Conservation (phyloP, 2,329 filamentous ascomycete genomes). For the Zymoseptoria pseudotritici region DNA sequence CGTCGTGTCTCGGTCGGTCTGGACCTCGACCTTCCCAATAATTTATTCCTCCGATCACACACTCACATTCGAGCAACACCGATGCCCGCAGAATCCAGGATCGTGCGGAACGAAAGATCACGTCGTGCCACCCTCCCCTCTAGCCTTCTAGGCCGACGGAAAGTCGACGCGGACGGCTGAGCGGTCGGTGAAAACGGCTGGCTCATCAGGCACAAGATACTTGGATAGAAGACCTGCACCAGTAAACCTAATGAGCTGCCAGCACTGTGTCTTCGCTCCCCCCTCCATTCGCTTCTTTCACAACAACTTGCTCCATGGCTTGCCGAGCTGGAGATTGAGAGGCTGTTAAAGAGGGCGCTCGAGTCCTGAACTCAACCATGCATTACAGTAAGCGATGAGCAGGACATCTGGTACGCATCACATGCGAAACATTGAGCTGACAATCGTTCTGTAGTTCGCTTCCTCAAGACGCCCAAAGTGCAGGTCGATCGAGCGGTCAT, state of each 20-base stretch:
- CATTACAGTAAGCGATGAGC: conserved; percentile 2
- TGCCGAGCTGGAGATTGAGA: background rate
- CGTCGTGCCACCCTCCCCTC: background rate
- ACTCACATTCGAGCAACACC: background rate
- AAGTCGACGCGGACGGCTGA: background rate
- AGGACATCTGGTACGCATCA: no score
- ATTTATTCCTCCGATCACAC: background rate
- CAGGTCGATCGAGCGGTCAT: conserved; percentile 33
- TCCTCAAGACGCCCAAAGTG: conserved; percentile 56
- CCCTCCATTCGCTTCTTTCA: background rate
- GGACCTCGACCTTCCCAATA: background rate
- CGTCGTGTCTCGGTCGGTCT: background rate
- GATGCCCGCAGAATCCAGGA: background rate
- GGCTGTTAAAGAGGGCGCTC: no score
- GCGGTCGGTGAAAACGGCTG: background rate
- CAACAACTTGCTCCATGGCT: background rate
- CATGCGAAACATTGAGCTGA: background rate
- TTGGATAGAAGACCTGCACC: background rate
- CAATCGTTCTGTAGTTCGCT: conserved; percentile 42
- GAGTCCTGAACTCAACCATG: background rate
- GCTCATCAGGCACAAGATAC: background rate
- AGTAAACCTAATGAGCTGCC: background rate
- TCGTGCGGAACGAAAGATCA: background rate
- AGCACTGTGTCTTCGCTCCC: background rate
- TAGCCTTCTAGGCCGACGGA: background rate